Evolutionary conservation across 768 basidiomycete genomes (phyloP), one percentile per base, ranked within the genome.

Genomic region (Floccularia luteovirens): DNA sequence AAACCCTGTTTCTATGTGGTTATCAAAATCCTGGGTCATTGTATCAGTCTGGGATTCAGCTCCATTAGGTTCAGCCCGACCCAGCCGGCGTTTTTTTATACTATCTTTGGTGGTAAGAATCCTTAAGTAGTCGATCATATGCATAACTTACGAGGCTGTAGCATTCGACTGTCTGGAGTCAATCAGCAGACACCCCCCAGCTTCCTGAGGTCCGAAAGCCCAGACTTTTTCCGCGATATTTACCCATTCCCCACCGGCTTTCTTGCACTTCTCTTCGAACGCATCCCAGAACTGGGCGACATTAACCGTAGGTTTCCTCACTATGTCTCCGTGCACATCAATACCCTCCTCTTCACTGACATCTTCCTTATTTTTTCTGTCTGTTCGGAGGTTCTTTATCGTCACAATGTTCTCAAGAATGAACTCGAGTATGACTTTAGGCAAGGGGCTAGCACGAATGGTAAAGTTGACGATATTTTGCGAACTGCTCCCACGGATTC

Each of bases 161-260:
- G 56, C 36, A 16, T 48, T 58, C 27, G 65, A 62, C 38, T 70
- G 67, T 42, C 85, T 70, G 7, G 67, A 62, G 58, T 99, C 94
- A 13, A 98, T 66, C 8, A 99, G 63, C 8, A 99, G 54, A 57
- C 93, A 96, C 7, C 85, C 80, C 0, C 94, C 94, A 14, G 84
- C 78, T 39, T 78, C 64, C 48, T 86, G 85, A 0, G 94, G 94
- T 0, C 96, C 96, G 60, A 97, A 92, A 14, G 87, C 79, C 91
- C 91, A 93, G 2, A 93, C 74, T 39, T 63, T 70, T 38, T 90
- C 83, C 0, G 63, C 67, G 8, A 90, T 54, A 30, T 75, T 77
- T 3, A 56, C 60, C 96, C 96, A 99, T 48, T 97, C 91, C 3
- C 87, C 88, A 12, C 90, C 93, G 2, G 70, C 77, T 39, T 78